phyloP scores from a whole-genome alignment of 2,329 filamentous ascomycete genomes.

The Colletotrichum navitas region DNA sequence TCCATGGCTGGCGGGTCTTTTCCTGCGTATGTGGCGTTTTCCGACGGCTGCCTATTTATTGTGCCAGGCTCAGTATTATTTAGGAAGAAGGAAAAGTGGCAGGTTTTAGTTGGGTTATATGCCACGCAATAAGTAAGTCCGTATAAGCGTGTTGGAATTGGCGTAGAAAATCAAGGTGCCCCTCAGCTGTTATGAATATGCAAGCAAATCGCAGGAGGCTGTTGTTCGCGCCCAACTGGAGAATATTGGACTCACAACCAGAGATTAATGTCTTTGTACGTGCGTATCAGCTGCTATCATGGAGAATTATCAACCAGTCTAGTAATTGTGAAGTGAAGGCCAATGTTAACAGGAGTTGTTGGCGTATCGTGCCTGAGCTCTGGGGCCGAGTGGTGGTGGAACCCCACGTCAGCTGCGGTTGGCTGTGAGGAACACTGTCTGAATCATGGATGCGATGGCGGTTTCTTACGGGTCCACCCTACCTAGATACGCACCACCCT shows the following conservation, averaged over 20 bases:
- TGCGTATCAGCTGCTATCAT: neutral
- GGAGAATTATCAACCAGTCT: neutral
- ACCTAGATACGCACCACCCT: neutral
- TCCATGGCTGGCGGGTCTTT: slow-evolving; percentile 16
- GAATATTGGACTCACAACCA: too few species aligned
- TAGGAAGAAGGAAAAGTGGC: neutral
- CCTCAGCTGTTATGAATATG: neutral
- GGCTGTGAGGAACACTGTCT: neutral
- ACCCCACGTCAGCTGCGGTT: slow-evolving; percentile 2
- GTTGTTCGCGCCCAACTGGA: too few species aligned
- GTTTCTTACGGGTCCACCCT: neutral
- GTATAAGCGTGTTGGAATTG: neutral
- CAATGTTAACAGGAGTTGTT: slow-evolving; percentile 2
- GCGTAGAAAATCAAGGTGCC: neutral
- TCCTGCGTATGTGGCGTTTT: neutral
- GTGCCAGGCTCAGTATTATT: too few species aligned
- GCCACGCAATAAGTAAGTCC: neutral
- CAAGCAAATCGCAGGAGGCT: neutral
- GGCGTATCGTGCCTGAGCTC: neutral
- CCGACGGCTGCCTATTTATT: neutral
- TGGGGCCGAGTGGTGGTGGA: neutral
- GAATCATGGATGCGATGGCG: neutral
- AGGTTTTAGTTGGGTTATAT: neutral
- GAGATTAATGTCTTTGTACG: neutral
- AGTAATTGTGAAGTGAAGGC: neutral